phyloP scores from a whole-genome alignment of 139 green algal genomes.

The Chlamydomonas sp. region DNA sequence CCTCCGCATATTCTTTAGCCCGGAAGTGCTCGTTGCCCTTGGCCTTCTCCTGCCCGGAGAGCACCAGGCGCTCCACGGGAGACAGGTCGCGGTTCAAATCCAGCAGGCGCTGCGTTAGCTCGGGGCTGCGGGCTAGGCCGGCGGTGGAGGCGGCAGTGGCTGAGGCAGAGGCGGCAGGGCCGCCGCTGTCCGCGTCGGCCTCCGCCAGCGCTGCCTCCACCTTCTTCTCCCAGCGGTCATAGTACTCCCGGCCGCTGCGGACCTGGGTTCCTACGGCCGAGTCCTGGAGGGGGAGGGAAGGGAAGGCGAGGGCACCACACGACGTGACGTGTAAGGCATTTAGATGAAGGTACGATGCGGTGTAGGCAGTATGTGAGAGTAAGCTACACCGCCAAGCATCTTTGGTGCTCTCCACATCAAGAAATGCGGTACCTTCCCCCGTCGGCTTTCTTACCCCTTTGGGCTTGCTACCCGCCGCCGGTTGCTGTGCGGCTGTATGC shows the following conservation, averaged over 20 bases:
- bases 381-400: no score
- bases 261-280: constrained; percentile 25
- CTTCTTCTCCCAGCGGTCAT: constrained; percentile 47
- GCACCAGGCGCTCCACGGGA: constrained; percentile 24
- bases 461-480: no score
- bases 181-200: constrained; percentile 6
- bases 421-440: no score
- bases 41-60: constrained; percentile 36
- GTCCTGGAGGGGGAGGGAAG: constrained; percentile 17
- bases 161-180: neutral
- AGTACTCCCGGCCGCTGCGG: constrained; percentile 42
- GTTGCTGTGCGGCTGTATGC: no score
- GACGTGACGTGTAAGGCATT: no score
- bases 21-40: constrained; percentile 60
- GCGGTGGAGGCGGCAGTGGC: constrained; percentile 16
- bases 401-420: no score
- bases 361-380: neutral
- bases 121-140: constrained; percentile 25
- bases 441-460: no score
- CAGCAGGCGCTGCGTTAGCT: constrained; percentile 42
- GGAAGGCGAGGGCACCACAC: neutral
- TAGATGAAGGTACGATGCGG: neutral
- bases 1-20: constrained; percentile 41
- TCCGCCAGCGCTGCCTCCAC: constrained; percentile 9
- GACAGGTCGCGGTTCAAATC: constrained; percentile 26